These are phyloP conservation scores for Dipsacomyces acuminosporus DNA, from an alignment of 371 early-diverging fungal species.

Conservation along the genomic window DNA sequence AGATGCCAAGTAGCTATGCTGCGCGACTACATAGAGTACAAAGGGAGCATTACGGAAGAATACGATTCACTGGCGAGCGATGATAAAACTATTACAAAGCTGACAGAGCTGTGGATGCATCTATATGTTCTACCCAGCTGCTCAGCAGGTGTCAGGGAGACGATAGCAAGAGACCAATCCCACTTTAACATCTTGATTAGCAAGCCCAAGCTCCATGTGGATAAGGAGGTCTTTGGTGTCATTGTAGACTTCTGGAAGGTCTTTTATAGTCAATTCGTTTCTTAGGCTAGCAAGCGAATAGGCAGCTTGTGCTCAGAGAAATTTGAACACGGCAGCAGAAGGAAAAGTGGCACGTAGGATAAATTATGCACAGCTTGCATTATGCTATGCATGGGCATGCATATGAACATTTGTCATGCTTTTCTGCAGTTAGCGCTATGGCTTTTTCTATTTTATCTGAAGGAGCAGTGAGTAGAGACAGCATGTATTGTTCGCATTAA, in stretches of 20 bases:
- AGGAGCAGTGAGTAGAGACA: too few relatives aligned
- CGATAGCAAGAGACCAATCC: neutral
- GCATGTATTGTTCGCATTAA: too few relatives aligned
- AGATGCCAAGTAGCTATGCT: neutral
- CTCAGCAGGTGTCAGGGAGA: neutral
- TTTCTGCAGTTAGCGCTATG: too few relatives aligned
- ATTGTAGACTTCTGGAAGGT: neutral
- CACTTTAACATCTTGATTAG: neutral
- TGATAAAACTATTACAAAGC: neutral
- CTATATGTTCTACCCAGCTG: neutral
- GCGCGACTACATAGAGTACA: neutral
- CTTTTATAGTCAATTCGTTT: neutral
- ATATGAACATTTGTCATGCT: too few relatives aligned
- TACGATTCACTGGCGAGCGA: neutral
- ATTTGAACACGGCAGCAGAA: too few relatives aligned
- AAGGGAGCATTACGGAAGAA: neutral
- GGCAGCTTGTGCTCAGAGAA: too few relatives aligned
- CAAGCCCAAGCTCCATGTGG: neutral
- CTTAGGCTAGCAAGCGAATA: too few relatives aligned
- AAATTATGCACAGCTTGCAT: too few relatives aligned
- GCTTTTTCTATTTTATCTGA: too few relatives aligned
- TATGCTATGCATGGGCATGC: too few relatives aligned
- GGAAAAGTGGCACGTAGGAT: too few relatives aligned
- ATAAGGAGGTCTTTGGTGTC: neutral
- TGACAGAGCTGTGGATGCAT: neutral